These are phyloP conservation scores for Leccinum variabile DNA, from an alignment of 1,284 basidiomycete genomes.

Conservation along the genomic window DNA sequence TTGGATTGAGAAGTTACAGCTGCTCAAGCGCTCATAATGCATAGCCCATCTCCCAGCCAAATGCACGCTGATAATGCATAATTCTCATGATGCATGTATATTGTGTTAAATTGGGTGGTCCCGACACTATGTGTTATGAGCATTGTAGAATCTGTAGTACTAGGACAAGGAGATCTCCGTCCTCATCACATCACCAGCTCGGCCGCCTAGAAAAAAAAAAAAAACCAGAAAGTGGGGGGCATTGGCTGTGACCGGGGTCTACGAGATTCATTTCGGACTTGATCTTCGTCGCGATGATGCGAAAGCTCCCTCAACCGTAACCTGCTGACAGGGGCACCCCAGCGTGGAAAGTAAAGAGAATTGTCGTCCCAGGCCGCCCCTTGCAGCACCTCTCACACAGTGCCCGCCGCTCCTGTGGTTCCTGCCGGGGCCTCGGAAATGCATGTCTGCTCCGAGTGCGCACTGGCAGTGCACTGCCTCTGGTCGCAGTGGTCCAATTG, in stretches of 20 bases:
- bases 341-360: conserved; percentile 31
- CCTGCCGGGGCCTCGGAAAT: conserved; percentile 24
- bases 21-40: no score
- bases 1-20: not conserved
- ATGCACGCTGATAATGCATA: no score
- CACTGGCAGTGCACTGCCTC: conserved; percentile 2
- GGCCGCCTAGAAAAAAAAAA: conserved; percentile 11
- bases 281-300: conserved; percentile 36
- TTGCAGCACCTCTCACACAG: conserved; percentile 15
- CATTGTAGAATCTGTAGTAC: no score
- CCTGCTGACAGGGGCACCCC: conserved; percentile 29
- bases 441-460: conserved; percentile 4
- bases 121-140: no score
- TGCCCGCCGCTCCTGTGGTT: conserved; percentile 3
- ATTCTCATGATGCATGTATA: no score
- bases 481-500: not conserved
- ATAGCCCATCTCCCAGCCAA: no score
- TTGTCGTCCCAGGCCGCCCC: conserved; percentile 19
- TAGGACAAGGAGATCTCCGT: not conserved
- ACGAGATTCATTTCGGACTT: conserved; percentile 13
- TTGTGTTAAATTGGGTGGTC: no score
- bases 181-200: not conserved
- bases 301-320: conserved; percentile 16
- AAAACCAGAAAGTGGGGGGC: not conserved
- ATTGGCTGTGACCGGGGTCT: conserved; percentile 19